Base-by-base conservation (phyloP, 306 rosid species). In the Cucurbita moschata region DNA sequence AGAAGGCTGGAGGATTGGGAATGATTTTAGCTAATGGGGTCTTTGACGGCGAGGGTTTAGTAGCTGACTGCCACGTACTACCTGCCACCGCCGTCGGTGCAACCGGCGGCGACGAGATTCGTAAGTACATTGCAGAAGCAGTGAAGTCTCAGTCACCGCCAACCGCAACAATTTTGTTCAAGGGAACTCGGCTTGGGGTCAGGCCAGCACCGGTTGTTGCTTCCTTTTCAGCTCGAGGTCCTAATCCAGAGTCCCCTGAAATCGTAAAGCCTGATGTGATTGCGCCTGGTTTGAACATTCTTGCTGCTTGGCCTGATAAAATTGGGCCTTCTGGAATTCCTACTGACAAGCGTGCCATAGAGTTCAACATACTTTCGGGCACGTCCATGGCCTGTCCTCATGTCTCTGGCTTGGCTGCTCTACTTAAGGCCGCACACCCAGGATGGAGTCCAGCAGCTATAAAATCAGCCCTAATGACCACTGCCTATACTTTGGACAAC, bases 381-480 rank as follows among this genome's bases (percentile, higher is more conserved):
- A 92, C 97, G 5, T 92, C 97, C 40, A 92, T 92, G 98, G 98
- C 98, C 35, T 92, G 98, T 21, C 98, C 98, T 51, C 98, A 92
- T 50, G 95, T 92, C 49, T 89, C 95, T 0, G 98, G 98, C 16
- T 80, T 89, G 74, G 98, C 86, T 5, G 98, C 98, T 3, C 75
- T 92, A 88, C 74, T 92, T 43, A 92, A 92, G 80, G 98, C 98
- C 0, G 95, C 96, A 1, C 98, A 92, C 57, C 98, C 98, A 0
- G 91, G 85, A 40, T 92, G 98, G 98, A 88, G 92, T 78, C 92
- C 96, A 0, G 95, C 98, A 6, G 90, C 95, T 0, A 92, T 92
- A 21, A 85, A 81, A 74, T 92, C 98, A 0, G 96, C 98, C 4
- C 62, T 92, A 30, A 89, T 92, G 96, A 92, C 98, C 0, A 92